These are phyloP conservation scores for Sarcodon aspratus DNA, from an alignment of 768 basidiomycete species.

Conservation along the genomic window DNA sequence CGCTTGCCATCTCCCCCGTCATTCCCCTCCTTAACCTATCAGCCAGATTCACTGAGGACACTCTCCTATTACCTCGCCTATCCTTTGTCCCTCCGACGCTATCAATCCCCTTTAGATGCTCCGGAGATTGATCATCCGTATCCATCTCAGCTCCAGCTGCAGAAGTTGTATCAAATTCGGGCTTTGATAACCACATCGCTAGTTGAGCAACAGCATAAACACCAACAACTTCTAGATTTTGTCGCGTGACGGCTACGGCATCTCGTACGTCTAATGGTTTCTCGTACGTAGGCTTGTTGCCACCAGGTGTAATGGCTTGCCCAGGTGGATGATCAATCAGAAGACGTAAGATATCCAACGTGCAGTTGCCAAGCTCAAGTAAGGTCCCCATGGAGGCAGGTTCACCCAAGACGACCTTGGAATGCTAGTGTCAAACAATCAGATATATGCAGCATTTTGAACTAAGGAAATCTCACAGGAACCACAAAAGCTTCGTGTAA, in stretches of 20 bases:
- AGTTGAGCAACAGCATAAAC: conserved; percentile 70
- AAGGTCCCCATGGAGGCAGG: conserved; percentile 80
- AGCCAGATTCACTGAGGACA: conserved; percentile 39
- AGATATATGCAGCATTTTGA: background rate
- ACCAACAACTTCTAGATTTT: conserved; percentile 55
- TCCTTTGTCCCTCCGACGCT: conserved; percentile 18
- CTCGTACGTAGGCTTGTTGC: conserved; percentile 17
- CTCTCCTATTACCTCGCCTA: conserved; percentile 28
- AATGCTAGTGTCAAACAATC: conserved; percentile 40
- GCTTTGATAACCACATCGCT: conserved; percentile 66
- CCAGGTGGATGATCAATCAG: conserved; percentile 51
- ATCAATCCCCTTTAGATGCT: conserved; percentile 1
- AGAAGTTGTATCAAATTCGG: conserved; percentile 42
- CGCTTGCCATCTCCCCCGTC: conserved; percentile 71
- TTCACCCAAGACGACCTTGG: conserved; percentile 75
- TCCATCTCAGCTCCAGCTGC: conserved; percentile 28
- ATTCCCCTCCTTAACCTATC: conserved; percentile 63
- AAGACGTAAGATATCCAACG: conserved; percentile 61
- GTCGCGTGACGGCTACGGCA: conserved; percentile 43
- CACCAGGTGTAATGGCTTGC: conserved; percentile 35
- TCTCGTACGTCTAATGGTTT: conserved; percentile 41
- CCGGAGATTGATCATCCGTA: conserved; percentile 24
- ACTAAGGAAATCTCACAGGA: conserved; percentile 41
- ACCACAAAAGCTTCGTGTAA: conserved; percentile 54
- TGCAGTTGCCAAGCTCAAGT: conserved; percentile 73